phyloP scores from a whole-genome alignment of 495 filamentous ascomycete genomes.

The Aspergillus sclerotiicarbonarius region DNA sequence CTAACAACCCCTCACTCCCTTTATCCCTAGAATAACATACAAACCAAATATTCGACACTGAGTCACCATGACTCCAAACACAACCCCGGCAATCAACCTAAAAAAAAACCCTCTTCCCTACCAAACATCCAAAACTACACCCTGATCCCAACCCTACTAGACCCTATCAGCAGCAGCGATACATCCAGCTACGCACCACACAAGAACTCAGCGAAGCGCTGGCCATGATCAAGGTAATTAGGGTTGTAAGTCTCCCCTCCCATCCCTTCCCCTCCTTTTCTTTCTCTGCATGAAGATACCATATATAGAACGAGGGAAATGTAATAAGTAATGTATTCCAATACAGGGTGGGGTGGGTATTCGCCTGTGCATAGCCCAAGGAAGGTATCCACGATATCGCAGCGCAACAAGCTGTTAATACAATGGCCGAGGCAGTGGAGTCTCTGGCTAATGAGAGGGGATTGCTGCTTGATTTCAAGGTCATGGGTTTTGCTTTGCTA shows the following conservation, averaged over 20 bases:
- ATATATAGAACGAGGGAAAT: too few relatives aligned
- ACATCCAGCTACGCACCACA: background rate
- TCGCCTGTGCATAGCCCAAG: slow-evolving; percentile 5
- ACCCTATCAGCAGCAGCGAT: background rate
- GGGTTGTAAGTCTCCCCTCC: too few relatives aligned
- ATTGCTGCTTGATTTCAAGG: slow-evolving; percentile 11
- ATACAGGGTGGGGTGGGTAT: slow-evolving; percentile 9
- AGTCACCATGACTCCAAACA: too few relatives aligned
- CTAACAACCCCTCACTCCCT: too few relatives aligned
- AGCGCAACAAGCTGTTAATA: background rate
- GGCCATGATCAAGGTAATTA: background rate
- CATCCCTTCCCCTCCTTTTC: background rate
- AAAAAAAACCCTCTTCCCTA: background rate
- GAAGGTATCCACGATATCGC: background rate
- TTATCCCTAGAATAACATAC: too few relatives aligned
- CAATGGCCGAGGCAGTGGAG: slow-evolving; percentile 4
- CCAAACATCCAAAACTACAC: background rate
- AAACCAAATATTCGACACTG: too few relatives aligned
- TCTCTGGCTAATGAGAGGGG: slow-evolving; percentile 11
- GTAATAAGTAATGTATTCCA: too few relatives aligned
- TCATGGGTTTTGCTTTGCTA: slow-evolving; percentile 13
- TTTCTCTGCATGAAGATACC: too few relatives aligned
- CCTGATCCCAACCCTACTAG: slow-evolving; percentile 9
- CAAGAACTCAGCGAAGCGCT: background rate
- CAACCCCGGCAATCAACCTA: too few relatives aligned